Evolutionary conservation across 345 rosid species (phyloP), one percentile per base, ranked within the genome.

Genomic region (Psidium guajava): DNA sequence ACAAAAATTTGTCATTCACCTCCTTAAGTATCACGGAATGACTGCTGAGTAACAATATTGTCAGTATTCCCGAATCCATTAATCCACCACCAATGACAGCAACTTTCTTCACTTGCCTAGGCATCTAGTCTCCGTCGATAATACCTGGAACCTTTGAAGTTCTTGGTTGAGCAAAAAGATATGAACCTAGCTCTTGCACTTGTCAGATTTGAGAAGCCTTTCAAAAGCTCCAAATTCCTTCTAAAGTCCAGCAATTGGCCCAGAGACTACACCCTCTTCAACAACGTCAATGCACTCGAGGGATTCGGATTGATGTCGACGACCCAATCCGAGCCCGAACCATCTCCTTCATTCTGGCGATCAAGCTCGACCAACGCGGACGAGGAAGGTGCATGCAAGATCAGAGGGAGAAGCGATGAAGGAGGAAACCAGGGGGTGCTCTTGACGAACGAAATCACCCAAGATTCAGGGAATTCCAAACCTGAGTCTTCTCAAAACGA

Each of bases 31-130:
- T 90, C 84, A 97, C 99, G 5, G 92, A 90, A 87, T 95, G 96
- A 87, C 93, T 95, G 89, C 95, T 89, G 85, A 93, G 97, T 77
- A 97, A 87, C 88, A 97, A 88, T 18, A 96, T 95, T 82, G 99
- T 97, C 82, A 98, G 98, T 86, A 97, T 97, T 88, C 99, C 99
- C 74, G 98, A 97, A 85, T 98, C 99, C 99, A 97, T 97, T 52
- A 95, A 91, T 84, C 99, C 99, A 80, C 99, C 99, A 27, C 99
- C 99, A 85, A 97, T 90, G 77, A 97, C 90, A 86, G 98, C 99
- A 90, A 96, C 96, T 88, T 92, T 96, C 24, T 89, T 93, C 86
- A 94, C 93, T 86, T 59, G 90, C 86, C 98, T 92, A 15, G 99
- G 99, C 82, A 47, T 86, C 89, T 95, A 87, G 83, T 98, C 96